Evolutionary conservation across 257 asterid genomes (phyloP).

Genomic region (Coffea eugenioides): DNA sequence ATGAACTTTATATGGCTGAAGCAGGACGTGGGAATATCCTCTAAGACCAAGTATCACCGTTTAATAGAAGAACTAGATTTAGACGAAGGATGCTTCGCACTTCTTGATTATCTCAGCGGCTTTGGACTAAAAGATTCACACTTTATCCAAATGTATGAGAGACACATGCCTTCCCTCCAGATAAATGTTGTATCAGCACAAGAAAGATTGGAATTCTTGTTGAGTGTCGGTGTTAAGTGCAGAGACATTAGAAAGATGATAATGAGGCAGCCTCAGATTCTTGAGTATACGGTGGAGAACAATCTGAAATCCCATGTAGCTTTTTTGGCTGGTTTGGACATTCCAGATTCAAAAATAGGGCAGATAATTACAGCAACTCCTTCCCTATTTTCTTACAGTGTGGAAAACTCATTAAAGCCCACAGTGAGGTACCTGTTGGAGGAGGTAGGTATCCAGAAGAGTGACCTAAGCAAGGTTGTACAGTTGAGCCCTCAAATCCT

Average conservation of each 20-base stretch:
- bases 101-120: conserved; percentile 73
- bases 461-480: conserved; percentile 77
- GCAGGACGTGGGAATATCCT: conserved; percentile 43
- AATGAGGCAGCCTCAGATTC: conserved; percentile 88
- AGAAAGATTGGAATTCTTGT: conserved; percentile 74
- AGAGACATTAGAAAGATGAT: conserved; percentile 74
- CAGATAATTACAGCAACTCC: conserved; percentile 83
- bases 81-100: conserved; percentile 77
- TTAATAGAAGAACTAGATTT: conserved; percentile 74
- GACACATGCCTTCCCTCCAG: conserved; percentile 97
- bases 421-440: conserved; percentile 78
- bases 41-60: conserved; percentile 44
- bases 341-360: conserved; percentile 85
- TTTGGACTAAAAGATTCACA: conserved; percentile 84
- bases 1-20: conserved; percentile 27
- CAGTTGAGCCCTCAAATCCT: conserved; percentile 96
- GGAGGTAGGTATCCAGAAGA: conserved; percentile 79
- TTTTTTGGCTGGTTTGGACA: conserved; percentile 66
- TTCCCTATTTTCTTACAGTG: conserved; percentile 86
- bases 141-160: conserved; percentile 81
- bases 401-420: conserved; percentile 83
- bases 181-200: conserved; percentile 72
- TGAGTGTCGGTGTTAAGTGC: conserved; percentile 80
- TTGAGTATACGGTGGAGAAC: conserved; percentile 79
- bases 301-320: conserved; percentile 85